Percentiles rank a stretch among this genome's conserved stretches.
Conservation (phyloP, 1,284 basidiomycete genomes). For the Hymenochaete sp. region DNA sequence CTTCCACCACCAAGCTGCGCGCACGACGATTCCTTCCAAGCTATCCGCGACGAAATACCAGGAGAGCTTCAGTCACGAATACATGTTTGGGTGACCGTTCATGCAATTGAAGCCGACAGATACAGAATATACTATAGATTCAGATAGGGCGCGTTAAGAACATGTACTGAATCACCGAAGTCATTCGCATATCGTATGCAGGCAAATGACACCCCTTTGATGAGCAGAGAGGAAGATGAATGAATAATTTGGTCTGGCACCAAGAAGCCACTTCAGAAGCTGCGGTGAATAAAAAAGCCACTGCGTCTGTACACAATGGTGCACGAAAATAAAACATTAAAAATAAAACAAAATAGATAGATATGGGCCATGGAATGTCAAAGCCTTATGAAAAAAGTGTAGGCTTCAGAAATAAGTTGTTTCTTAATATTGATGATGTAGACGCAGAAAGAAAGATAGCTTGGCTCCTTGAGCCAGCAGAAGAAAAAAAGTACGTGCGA, state of each 20-base stretch:
- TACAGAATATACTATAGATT: not conserved
- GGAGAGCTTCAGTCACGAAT: not conserved
- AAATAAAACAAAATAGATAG: too few relatives aligned
- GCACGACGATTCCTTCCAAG: not conserved
- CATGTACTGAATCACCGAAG: conserved; percentile 12
- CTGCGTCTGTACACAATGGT: conserved; percentile 19
- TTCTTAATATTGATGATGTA: too few relatives aligned
- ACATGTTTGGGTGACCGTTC: too few relatives aligned
- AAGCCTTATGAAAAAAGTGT: too few relatives aligned
- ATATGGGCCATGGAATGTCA: too few relatives aligned
- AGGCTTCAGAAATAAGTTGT: too few relatives aligned
- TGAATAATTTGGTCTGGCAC: conserved; percentile 13
- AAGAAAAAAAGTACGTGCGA: too few relatives aligned
- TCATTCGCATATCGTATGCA: not conserved
- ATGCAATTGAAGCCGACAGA: not conserved
- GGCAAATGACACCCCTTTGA: conserved; percentile 15
- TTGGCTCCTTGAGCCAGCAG: too few relatives aligned
- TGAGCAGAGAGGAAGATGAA: conserved; percentile 15
- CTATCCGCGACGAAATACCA: not conserved
- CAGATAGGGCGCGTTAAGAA: not conserved
- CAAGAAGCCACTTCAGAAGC: conserved; percentile 18
- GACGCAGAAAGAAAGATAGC: too few relatives aligned
- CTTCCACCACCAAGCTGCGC: not conserved
- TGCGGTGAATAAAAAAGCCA: conserved; percentile 13
- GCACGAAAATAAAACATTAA: conserved; percentile 1